Conservation (phyloP, 257 asterid species). For the Lavandula angustifolia region DNA sequence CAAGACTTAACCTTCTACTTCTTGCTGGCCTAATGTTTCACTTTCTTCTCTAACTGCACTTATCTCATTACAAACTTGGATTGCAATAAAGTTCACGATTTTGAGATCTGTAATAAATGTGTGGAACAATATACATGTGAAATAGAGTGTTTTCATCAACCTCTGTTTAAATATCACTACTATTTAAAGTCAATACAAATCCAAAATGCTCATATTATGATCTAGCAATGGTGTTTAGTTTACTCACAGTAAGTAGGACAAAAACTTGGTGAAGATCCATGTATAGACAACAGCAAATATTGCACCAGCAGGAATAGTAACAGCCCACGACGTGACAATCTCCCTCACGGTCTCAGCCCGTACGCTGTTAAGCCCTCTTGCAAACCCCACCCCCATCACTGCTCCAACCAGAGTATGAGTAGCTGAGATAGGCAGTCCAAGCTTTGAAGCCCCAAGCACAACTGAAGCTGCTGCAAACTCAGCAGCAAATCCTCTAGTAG, state of each 20-base stretch:
- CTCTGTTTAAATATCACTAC: conserved; percentile 33
- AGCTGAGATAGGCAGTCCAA: conserved; percentile 87
- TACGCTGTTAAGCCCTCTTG: conserved; percentile 82
- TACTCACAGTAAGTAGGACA: conserved; percentile 53
- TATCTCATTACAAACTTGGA: background rate
- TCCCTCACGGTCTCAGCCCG: conserved; percentile 87
- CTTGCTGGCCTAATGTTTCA: conserved; percentile 5
- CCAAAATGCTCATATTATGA: conserved; percentile 30
- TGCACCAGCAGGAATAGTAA: conserved; percentile 88
- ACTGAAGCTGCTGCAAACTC: conserved; percentile 97
- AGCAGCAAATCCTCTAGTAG: conserved; percentile 92
- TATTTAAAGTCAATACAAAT: conserved; percentile 14
- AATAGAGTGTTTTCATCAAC: conserved; percentile 14
- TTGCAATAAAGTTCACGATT: background rate
- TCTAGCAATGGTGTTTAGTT: conserved; percentile 23
- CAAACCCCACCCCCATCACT: conserved; percentile 94
- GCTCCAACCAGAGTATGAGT: conserved; percentile 95
- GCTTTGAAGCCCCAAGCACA: conserved; percentile 74
- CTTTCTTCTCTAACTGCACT: background rate
- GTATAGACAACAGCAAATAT: conserved; percentile 75
- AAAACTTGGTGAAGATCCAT: conserved; percentile 78
- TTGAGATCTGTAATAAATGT: conserved; percentile 1
- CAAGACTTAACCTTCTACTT: conserved; percentile 15
- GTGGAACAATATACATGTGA: background rate
- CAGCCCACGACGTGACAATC: conserved; percentile 85